Evolutionary conservation across 495 filamentous ascomycete genomes (phyloP).

Genomic region (Aspergillus carlsbadensis): DNA sequence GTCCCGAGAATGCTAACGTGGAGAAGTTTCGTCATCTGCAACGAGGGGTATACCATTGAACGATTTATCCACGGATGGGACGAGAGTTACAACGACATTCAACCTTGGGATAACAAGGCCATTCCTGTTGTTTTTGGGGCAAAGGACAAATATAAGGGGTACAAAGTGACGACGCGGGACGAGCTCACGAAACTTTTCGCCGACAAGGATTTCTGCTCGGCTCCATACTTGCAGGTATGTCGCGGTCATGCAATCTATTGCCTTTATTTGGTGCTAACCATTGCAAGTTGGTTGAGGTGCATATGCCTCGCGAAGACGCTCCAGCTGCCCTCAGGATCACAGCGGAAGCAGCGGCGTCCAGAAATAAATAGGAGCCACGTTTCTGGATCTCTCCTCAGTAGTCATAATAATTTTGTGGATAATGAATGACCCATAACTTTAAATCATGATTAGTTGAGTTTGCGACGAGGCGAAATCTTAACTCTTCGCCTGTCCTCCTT

Average conservation of each 20-base stretch:
- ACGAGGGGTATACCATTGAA: constrained; percentile 59
- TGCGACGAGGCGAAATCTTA: too few species aligned
- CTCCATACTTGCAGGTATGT: constrained; percentile 46
- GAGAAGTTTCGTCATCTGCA: constrained; percentile 59
- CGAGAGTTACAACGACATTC: constrained; percentile 76
- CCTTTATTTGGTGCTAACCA: constrained; percentile 19
- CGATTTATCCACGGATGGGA: constrained; percentile 62
- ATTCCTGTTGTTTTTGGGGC: constrained; percentile 70
- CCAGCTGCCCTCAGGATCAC: constrained; percentile 66
- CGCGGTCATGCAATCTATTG: background rate
- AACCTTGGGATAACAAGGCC: constrained; percentile 68
- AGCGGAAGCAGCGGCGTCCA: constrained; percentile 64
- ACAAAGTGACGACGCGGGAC: constrained; percentile 67
- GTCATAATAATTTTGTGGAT: background rate
- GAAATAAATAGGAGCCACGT: constrained; percentile 47
- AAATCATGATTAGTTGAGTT: too few species aligned
- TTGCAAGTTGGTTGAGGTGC: constrained; percentile 76
- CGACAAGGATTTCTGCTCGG: constrained; percentile 60
- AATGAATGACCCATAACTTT: too few species aligned
- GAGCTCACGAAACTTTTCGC: constrained; percentile 68
- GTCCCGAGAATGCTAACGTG: constrained; percentile 5
- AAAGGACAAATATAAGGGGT: constrained; percentile 57
- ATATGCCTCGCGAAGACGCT: constrained; percentile 80
- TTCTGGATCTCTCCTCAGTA: background rate
- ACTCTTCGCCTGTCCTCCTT: too few species aligned